Conservation (phyloP, 2,329 filamentous ascomycete species). For the Penicillium expansum region DNA sequence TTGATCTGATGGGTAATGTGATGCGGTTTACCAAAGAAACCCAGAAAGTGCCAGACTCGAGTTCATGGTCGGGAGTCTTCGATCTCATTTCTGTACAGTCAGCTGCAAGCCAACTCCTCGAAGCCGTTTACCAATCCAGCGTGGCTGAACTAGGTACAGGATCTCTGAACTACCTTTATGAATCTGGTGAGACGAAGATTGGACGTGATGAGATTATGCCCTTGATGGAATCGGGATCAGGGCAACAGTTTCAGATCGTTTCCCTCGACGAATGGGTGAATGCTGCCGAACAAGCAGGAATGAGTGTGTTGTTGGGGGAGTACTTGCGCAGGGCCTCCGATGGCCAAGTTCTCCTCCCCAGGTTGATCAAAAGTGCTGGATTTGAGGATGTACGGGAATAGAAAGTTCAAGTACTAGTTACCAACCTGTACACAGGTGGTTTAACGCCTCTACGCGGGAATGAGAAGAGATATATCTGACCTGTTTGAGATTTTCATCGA, state of each 20-base stretch:
- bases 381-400: neutral
- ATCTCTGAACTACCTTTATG: slow-evolving; percentile 8
- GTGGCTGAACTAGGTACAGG: neutral
- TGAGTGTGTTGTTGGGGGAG: slow-evolving; percentile 18
- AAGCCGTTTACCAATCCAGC: slow-evolving; percentile 10
- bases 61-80: slow-evolving; percentile 18
- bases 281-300: slow-evolving; percentile 20
- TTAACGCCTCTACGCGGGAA: neutral
- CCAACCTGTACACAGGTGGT: too few species aligned
- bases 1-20: slow-evolving; percentile 24
- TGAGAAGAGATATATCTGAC: neutral
- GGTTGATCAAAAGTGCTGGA: slow-evolving; percentile 10
- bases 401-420: neutral
- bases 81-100: slow-evolving; percentile 23
- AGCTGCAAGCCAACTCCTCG: slow-evolving; percentile 15
- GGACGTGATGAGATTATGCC: slow-evolving; percentile 17
- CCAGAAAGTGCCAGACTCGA: slow-evolving; percentile 16
- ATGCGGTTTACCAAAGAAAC: slow-evolving; percentile 18
- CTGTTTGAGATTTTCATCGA: neutral
- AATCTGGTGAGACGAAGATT: slow-evolving; percentile 19
- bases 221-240: slow-evolving; percentile 13
- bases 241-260: slow-evolving; percentile 11
- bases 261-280: slow-evolving; percentile 18
- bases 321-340: slow-evolving; percentile 17
- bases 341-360: slow-evolving; percentile 18